phyloP scores from a whole-genome alignment of 495 filamentous ascomycete species.

The Aspergillus leporis region DNA sequence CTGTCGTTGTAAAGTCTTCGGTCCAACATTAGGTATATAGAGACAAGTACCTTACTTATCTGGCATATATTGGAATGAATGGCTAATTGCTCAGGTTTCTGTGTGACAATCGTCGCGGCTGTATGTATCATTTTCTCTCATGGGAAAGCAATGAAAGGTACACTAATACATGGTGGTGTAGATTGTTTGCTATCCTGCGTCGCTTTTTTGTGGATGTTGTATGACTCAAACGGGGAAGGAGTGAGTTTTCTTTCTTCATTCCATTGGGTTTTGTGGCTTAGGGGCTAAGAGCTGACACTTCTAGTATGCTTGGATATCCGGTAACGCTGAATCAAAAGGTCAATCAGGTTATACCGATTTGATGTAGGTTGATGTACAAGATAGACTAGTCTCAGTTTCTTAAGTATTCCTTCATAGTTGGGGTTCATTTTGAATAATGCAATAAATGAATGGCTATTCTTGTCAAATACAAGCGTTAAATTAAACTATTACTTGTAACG shows the following conservation, averaged over 20 bases:
- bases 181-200: conserved; percentile 60
- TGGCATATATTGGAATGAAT: not conserved
- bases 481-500: not conserved
- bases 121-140: conserved; percentile 34
- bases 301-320: conserved; percentile 54
- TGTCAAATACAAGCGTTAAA: not conserved
- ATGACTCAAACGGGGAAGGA: conserved; percentile 56
- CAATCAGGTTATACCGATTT: conserved; percentile 53
- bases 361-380: not conserved
- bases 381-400: not conserved
- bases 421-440: not conserved
- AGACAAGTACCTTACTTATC: not conserved
- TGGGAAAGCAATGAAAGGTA: not conserved
- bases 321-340: conserved; percentile 56
- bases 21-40: conserved; percentile 53
- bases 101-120: conserved; percentile 48
- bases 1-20: conserved; percentile 62
- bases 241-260: conserved; percentile 33
- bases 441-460: not conserved
- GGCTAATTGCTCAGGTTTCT: conserved; percentile 37
- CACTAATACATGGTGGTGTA: conserved; percentile 13
- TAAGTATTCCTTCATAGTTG: too few relatives aligned
- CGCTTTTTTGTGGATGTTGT: conserved; percentile 61
- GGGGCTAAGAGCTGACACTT: conserved; percentile 13
- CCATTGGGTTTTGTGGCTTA: not conserved